Percentiles rank a stretch among this genome's conserved stretches.
Evolutionary conservation across 106 monocot genomes (phyloP).

Genomic region (Platanthera zijinensis): DNA sequence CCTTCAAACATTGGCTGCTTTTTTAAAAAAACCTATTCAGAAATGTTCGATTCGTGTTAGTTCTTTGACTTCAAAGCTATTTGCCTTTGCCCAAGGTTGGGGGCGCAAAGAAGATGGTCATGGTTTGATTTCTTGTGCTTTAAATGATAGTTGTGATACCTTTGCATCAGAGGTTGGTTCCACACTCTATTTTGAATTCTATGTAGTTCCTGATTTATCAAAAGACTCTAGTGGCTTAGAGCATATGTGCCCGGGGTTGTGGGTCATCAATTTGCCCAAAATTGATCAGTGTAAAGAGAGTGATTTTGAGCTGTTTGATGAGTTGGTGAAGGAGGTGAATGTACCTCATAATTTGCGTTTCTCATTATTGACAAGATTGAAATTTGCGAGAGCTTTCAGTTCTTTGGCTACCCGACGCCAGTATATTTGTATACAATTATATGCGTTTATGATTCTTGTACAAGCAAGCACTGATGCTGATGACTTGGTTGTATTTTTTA

Average conservation of each 20-base stretch:
- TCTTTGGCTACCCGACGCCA: conserved; percentile 47
- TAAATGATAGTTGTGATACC: conserved; percentile 38
- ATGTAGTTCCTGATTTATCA: conserved; percentile 30
- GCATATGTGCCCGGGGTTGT: conserved; percentile 26
- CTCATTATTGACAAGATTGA: conserved; percentile 56
- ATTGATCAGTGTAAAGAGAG: conserved; percentile 20
- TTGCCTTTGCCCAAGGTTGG: conserved; percentile 65
- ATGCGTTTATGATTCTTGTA: conserved; percentile 65
- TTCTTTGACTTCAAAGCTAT: conserved; percentile 53
- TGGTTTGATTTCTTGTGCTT: conserved; percentile 48
- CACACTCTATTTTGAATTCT: conserved; percentile 75
- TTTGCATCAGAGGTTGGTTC: conserved; percentile 42
- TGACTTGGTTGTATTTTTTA: conserved; percentile 51
- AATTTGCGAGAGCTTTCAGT: conserved; percentile 68
- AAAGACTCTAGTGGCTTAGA: conserved; percentile 10
- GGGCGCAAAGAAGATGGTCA: conserved; percentile 62
- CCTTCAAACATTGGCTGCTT: conserved; percentile 62
- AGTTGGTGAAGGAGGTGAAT: conserved; percentile 44
- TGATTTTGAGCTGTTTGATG: conserved; percentile 47
- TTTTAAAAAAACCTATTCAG: conserved; percentile 57
- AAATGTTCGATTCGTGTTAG: conserved; percentile 39
- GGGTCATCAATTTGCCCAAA: conserved; percentile 49
- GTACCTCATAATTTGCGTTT: conserved; percentile 50
- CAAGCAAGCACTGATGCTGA: conserved; percentile 57
- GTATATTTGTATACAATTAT: conserved; percentile 50